Base-by-base conservation (phyloP, 2,329 filamentous ascomycete genomes). In the Aspergillus piperis region DNA sequence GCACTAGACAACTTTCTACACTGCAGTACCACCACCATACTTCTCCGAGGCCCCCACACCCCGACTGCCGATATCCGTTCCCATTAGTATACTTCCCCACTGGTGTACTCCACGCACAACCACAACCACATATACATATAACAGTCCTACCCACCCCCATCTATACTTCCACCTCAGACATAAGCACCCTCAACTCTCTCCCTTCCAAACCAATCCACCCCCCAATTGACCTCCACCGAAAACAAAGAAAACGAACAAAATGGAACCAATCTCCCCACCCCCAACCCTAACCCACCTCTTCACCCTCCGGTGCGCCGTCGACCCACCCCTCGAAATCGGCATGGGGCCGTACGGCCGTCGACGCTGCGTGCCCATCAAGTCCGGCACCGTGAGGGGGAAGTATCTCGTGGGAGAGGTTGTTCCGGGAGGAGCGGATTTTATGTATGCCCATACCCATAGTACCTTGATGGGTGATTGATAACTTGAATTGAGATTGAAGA, bases 391-490 rank as follows among this genome's bases (percentile, higher is more conserved):
- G n/a, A 6, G 48, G 7, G 67, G 67, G 10, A 66, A 68, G 2
- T 64, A 67, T 54, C 39, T 71, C 6, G 67, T 64, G 6, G 69
- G 67, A 8, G 64, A 69, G 55, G 63, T 71, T 8, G 58, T 69
- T 13, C 68, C 69, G 8, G 68, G 65, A 13, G 69, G 67, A 1
- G 69, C 68, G 21, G 69, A 71, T 57, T 71, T 70, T 13, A 70
- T 70, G 69, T 70, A 62, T 2, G 3, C 19, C 19, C 19, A 21
- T 21, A 21, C 3, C 3, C 23, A 15, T 19, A 3, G 5, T 25
- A 13, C 15, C 49, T 4, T 25, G 2, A 4, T 42, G 41, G 7
- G 5, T 19, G 2, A n/a, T 41, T 13, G 10, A 3, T 3, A 10
- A 30, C 2, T 30, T 10, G 27, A 4, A 11, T 30, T 30, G 10